phyloP scores from a whole-genome alignment of 768 basidiomycete species.

The Dendrothele bispora region DNA sequence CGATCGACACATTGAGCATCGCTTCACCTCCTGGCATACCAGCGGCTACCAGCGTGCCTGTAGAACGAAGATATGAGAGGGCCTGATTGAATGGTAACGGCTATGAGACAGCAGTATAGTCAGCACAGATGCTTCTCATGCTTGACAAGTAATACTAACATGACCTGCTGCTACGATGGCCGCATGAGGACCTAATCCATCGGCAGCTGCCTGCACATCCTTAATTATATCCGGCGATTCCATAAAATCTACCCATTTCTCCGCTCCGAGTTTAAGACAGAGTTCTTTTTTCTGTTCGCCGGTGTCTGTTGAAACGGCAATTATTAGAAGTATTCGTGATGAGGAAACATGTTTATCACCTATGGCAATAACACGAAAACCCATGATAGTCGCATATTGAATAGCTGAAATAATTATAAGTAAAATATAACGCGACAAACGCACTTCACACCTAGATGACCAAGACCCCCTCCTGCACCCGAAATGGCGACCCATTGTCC shows the following conservation, averaged over 20 bases:
- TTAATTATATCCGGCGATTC: slow-evolving; percentile 47
- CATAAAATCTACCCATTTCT: slow-evolving; percentile 62
- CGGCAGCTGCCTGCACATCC: slow-evolving; percentile 47
- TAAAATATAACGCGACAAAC: not conserved
- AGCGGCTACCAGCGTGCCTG: slow-evolving; percentile 71
- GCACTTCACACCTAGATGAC: slow-evolving; percentile 57
- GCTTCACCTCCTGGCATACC: slow-evolving; percentile 59
- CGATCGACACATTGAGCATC: slow-evolving; percentile 50
- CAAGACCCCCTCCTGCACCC: slow-evolving; percentile 82
- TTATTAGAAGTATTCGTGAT: not conserved
- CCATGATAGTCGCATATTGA: slow-evolving; percentile 79
- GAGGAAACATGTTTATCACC: slow-evolving; percentile 32
- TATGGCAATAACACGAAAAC: slow-evolving; percentile 60
- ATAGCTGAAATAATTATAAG: slow-evolving; percentile 38
- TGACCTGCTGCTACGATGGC: slow-evolving; percentile 56
- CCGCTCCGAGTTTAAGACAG: slow-evolving; percentile 49
- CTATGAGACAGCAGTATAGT: slow-evolving; percentile 6
- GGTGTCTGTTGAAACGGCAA: slow-evolving; percentile 51
- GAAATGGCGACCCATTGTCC: slow-evolving; percentile 73
- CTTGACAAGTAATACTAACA: slow-evolving; percentile 25
- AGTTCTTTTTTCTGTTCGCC: slow-evolving; percentile 67
- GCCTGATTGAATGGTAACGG: slow-evolving; percentile 47
- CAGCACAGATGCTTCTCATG: not conserved
- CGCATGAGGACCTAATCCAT: slow-evolving; percentile 66
- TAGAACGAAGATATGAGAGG: slow-evolving; percentile 64